phyloP scores from a whole-genome alignment of 768 basidiomycete species.

The Aureoboletus auriporus region DNA sequence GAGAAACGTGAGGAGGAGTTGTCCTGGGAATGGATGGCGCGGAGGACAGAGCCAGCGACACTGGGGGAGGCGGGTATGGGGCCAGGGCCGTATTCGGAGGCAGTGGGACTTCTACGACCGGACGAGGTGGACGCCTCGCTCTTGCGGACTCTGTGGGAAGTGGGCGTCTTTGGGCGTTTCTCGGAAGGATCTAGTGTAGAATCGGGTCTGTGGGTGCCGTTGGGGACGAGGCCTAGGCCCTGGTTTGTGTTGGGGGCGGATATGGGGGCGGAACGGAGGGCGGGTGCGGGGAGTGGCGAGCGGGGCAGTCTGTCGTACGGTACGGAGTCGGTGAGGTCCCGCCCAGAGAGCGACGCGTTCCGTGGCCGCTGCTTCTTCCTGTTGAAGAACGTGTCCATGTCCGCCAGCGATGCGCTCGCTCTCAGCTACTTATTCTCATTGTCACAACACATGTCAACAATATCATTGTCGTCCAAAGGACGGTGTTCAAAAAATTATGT shows the following conservation, averaged over 20 bases:
- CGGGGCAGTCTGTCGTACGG: conserved; percentile 69
- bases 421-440: neutral
- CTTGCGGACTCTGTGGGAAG: conserved; percentile 34
- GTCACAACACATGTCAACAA: conserved; percentile 26
- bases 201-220: conserved; percentile 62
- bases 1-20: conserved; percentile 60
- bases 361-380: conserved; percentile 57
- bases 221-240: conserved; percentile 59
- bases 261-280: conserved; percentile 49
- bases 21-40: conserved; percentile 57
- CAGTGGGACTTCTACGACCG: conserved; percentile 44
- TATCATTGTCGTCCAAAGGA: neutral
- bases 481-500: too few species aligned
- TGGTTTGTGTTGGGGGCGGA: conserved; percentile 79
- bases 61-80: conserved; percentile 31
- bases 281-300: conserved; percentile 56
- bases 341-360: conserved; percentile 55
- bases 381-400: conserved; percentile 67
- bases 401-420: too few species aligned
- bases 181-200: conserved; percentile 50
- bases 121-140: conserved; percentile 58
- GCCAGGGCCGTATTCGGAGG: conserved; percentile 51
- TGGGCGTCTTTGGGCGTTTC: conserved; percentile 33
- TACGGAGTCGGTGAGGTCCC: conserved; percentile 65
- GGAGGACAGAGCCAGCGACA: conserved; percentile 35